Evolutionary conservation across 176 grass and related monocot species (phyloP), one percentile per base, ranked within the genome.

Genomic region (Carex cristatella): DNA sequence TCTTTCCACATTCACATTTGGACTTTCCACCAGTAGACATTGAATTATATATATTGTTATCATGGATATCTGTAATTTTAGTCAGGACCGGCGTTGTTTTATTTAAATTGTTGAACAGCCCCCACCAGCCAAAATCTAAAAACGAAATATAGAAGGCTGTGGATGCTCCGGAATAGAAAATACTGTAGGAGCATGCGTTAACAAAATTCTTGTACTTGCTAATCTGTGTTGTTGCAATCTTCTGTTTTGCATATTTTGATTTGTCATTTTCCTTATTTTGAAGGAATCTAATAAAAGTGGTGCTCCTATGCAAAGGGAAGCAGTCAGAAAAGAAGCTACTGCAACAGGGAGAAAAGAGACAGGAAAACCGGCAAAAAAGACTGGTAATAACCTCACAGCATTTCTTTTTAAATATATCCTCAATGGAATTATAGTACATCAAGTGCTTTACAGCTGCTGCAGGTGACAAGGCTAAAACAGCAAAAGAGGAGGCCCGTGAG

Each of bases 401-500:
- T 76, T 76, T 73, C 8, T 73, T 65, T 60, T 28, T 63, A 81
- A 81, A 28, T 4, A 64, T 27, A 27, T 6, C 57, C 38, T 64
- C 14, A 83, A 66, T 33, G 37, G 46, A 58, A 82, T 71, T 61
- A 10, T 18, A 82, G 58, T 59, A 60, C 61, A 80, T 85, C 10
- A 27, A 30, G 18, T 72, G 9, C 64, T 84, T 63, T 77, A 30
- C 46, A 49, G 44, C 86, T 90, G 91, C 75, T 91, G 89, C 73
- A 42, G 84, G 72, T 2, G 95, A 98, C 53, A 98, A 98, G 90
- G 83, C 76, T 32, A 98, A 98, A 89, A 92, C 89, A 40, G 93
- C 95, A 51, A 98, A 98, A 92, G 95, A 98, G 86, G 93, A 98
- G 88, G 95, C 95, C 5, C 92, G 93, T 55, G 95, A 95, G 61